Base-by-base conservation (phyloP, 352 stramenopile genomes). In the Phytophthora gonapodyides region DNA sequence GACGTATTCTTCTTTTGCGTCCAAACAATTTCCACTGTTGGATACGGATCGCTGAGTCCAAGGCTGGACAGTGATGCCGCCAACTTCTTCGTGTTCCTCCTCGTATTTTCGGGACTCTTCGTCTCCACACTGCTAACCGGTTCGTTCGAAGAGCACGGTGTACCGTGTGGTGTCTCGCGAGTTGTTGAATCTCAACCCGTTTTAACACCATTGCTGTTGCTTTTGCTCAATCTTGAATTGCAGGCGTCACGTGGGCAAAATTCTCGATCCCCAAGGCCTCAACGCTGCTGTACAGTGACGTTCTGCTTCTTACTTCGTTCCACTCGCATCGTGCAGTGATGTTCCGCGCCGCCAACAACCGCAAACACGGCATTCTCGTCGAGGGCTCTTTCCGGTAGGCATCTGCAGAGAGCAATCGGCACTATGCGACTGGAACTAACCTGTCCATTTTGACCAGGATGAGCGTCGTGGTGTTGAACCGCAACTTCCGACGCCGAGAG, bases 51-150 rank as follows among this genome's bases (percentile, higher is more conserved):
- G 6, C 41, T 88, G 21, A 80, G 69, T 40, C 78, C 78, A 7
- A 71, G 80, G 27, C 71, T 70, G 19, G 53, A 81, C 16, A 83
- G 61, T 42, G 57, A 86, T 31, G 24, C 71, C 11, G 72, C 84
- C 36, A 88, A 88, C n/a, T 83, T 86, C n/a, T 85, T 73, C 49
- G 78, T 84, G 1, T 80, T 82, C 40, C 34, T 88, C 30, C 67
- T 88, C 30, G 64, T 82, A 1, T 61, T 83, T 36, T 61, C 64
- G 5, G 76, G 78, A 0, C 41, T 73, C 0, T 52, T 88, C 10
- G 67, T 83, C 24, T 79, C 76, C 5, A 82, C 76, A 15, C 38
- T 88, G n/a, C 64, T 88, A 10, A 84, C 78, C 42, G 75, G 78
- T 86, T 47, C n/a, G 50, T 30, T 38, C 17, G 21, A 24, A 24